Evolutionary conservation across 139 green algal genomes (phyloP).

Genomic region (Micractinium sp.): DNA sequence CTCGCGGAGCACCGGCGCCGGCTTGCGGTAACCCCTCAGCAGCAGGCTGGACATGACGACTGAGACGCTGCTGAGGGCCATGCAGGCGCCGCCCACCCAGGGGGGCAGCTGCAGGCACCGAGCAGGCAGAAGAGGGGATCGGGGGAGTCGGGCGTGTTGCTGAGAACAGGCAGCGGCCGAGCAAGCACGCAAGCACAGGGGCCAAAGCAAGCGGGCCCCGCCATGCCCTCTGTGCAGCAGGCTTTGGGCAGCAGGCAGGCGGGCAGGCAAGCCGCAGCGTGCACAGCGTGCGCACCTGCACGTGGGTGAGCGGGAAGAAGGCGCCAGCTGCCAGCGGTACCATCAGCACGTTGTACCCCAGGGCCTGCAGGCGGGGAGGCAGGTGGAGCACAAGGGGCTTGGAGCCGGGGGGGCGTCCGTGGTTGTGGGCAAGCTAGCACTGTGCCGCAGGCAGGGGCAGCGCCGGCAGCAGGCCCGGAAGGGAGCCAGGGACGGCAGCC

Average conservation of each 20-base stretch:
- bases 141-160: neutral
- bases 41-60: constrained; percentile 87
- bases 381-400: neutral
- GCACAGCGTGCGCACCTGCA: neutral
- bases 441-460: neutral
- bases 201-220: too few species aligned
- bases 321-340: constrained; percentile 80
- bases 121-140: neutral
- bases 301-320: constrained; percentile 64
- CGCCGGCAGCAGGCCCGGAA: too few species aligned
- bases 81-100: constrained; percentile 90
- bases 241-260: neutral
- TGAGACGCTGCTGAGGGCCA: constrained; percentile 89
- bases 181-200: too few species aligned
- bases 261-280: neutral
- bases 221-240: too few species aligned
- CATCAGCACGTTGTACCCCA: constrained; percentile 94
- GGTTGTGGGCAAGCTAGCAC: too few species aligned
- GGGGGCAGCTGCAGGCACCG: constrained; percentile 78
- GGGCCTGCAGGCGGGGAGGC: constrained; percentile 52
- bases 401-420: too few species aligned
- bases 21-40: constrained; percentile 78
- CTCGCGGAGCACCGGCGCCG: constrained; percentile 13
- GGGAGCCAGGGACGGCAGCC: neutral
- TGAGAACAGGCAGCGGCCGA: neutral